Evolutionary conservation across 306 rosid species (phyloP).

Genomic region (Vigna angularis): DNA sequence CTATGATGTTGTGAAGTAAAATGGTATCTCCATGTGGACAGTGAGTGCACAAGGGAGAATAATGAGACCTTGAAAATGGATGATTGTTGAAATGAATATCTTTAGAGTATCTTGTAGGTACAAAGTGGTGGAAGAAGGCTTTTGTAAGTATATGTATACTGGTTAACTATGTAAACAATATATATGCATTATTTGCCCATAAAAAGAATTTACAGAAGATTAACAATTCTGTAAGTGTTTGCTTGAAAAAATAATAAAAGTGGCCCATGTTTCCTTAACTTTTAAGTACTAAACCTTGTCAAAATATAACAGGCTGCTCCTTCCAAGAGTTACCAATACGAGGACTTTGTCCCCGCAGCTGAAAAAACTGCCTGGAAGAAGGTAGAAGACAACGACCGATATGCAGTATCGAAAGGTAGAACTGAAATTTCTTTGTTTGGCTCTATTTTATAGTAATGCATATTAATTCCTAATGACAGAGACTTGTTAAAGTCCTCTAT

Average conservation of each 20-base stretch:
- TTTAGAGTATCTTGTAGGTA: too few species aligned
- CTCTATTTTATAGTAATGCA: neutral
- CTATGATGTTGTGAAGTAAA: neutral
- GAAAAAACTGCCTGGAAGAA: constrained; percentile 62
- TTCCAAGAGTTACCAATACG: constrained; percentile 33
- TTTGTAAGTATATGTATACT: too few species aligned
- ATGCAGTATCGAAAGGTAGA: constrained; percentile 61
- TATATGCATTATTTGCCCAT: too few species aligned
- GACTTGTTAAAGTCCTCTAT: neutral
- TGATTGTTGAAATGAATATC: too few species aligned
- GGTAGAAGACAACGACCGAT: constrained; percentile 40
- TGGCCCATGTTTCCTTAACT: neutral
- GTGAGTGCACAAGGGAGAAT: too few species aligned
- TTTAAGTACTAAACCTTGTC: constrained; percentile 26
- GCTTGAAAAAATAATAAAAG: too few species aligned
- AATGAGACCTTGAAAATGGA: too few species aligned
- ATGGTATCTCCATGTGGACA: constrained; percentile 33
- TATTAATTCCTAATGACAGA: neutral
- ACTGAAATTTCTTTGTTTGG: neutral
- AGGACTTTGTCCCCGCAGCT: constrained; percentile 50
- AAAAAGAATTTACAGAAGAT: neutral
- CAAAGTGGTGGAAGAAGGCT: too few species aligned
- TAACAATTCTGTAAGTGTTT: neutral
- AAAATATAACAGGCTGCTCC: constrained; percentile 52
- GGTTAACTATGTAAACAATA: too few species aligned